phyloP scores from a whole-genome alignment of 805 yeast species.

The Torulaspora indica region DNA sequence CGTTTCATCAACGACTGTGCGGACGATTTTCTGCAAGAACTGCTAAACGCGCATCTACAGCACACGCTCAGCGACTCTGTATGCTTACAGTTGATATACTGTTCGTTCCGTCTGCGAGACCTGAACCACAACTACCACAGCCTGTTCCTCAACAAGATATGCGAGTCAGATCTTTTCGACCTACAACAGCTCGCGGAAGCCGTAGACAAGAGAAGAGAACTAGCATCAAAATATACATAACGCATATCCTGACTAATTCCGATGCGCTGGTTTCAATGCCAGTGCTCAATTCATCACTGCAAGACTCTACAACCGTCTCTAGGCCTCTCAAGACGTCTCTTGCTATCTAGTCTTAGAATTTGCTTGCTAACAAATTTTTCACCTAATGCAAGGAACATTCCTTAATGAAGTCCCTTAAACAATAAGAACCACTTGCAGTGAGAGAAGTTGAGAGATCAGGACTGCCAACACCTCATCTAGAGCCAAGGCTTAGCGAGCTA shows the following conservation, averaged over 20 bases:
- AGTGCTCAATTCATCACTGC: neutral
- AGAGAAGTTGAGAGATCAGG: neutral
- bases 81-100: slow-evolving; percentile 77
- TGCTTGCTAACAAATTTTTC: neutral
- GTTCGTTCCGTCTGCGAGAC: slow-evolving; percentile 74
- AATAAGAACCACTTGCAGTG: neutral
- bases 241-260: neutral
- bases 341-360: neutral
- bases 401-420: neutral
- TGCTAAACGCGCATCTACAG: slow-evolving; percentile 32
- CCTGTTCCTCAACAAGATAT: slow-evolving; percentile 30
- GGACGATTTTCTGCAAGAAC: slow-evolving; percentile 30
- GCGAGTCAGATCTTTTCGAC: slow-evolving; percentile 24
- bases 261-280: neutral
- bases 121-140: slow-evolving; percentile 32
- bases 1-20: slow-evolving; percentile 35
- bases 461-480: neutral
- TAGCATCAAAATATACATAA: slow-evolving; percentile 29
- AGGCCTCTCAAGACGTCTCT: no score
- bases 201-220: slow-evolving; percentile 32
- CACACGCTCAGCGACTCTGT: slow-evolving; percentile 53
- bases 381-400: slow-evolving; percentile 1
- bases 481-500: neutral
- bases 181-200: slow-evolving; percentile 24
- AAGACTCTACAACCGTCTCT: neutral